These are phyloP conservation scores for Colletotrichum destructivum DNA, from an alignment of 2,329 filamentous ascomycete species.

Conservation along the genomic window DNA sequence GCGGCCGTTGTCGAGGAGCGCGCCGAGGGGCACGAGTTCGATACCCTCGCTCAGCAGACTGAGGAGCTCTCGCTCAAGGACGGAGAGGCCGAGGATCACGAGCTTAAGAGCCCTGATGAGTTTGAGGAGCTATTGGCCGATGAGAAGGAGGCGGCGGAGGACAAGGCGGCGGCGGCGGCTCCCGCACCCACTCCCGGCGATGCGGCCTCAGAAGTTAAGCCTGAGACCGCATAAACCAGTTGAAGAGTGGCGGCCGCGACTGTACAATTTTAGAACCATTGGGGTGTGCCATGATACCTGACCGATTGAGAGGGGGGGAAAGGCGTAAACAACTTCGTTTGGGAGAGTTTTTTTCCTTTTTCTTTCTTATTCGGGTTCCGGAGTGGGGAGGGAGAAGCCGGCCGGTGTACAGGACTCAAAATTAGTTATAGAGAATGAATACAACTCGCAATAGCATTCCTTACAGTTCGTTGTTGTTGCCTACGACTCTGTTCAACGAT, in stretches of 20 bases:
- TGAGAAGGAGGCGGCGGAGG: constrained; percentile 26
- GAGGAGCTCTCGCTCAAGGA: constrained; percentile 31
- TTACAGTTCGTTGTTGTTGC: no score
- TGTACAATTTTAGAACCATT: constrained; percentile 41
- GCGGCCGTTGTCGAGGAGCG: constrained; percentile 21
- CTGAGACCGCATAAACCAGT: constrained; percentile 26
- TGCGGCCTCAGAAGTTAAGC: constrained; percentile 25
- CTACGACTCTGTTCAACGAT: neutral
- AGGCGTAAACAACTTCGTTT: constrained; percentile 42
- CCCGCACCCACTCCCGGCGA: no score
- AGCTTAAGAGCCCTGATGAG: constrained; percentile 40
- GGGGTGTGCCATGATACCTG: constrained; percentile 43
- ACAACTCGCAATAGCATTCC: constrained; percentile 14
- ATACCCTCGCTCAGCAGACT: constrained; percentile 10
- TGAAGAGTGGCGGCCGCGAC: constrained; percentile 10
- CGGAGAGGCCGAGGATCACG: constrained; percentile 19
- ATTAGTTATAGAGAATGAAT: constrained; percentile 42
- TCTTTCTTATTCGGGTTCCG: constrained; percentile 1
- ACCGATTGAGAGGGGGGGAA: constrained; percentile 25
- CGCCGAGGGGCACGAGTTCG: constrained; percentile 25
- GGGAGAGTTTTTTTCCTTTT: neutral
- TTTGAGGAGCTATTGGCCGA: constrained; percentile 36
- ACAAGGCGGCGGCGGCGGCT: neutral
- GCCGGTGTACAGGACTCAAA: constrained; percentile 29
- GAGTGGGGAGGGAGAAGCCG: constrained; percentile 32